Conservation (phyloP, 441 rosid genomes). For the Syzygium syzygioides region DNA sequence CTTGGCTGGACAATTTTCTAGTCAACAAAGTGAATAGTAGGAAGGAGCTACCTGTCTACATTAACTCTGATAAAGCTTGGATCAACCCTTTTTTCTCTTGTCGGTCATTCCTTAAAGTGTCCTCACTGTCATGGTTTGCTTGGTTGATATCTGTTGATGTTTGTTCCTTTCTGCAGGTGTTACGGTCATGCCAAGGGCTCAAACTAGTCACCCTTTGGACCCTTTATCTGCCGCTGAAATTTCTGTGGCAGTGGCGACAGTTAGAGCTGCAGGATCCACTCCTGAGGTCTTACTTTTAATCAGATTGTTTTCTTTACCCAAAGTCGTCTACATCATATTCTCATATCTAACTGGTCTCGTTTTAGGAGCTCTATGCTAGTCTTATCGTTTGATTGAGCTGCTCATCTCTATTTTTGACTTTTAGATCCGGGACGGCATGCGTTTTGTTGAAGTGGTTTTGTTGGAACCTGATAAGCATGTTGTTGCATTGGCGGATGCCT, state of each 20-base stretch:
- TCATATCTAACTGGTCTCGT: background rate
- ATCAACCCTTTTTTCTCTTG: background rate
- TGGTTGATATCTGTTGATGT: constrained; percentile 1
- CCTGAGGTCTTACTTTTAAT: constrained; percentile 51
- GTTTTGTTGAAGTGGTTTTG: constrained; percentile 71
- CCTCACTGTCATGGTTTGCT: background rate
- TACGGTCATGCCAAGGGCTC: constrained; percentile 62
- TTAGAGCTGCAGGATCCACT: constrained; percentile 86
- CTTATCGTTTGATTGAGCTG: background rate
- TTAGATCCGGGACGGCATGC: constrained; percentile 87
- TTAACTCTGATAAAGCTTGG: background rate
- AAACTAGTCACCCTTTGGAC: constrained; percentile 77
- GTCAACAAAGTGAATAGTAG: background rate
- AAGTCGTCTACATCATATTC: background rate
- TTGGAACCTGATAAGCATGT: constrained; percentile 70
- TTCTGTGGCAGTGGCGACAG: constrained; percentile 79
- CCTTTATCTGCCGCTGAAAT: constrained; percentile 84
- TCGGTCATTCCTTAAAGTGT: background rate
- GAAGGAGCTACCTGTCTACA: background rate
- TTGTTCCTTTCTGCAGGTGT: constrained; percentile 30
- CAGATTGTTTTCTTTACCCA: background rate
- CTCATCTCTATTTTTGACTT: constrained; percentile 1
- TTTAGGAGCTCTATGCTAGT: background rate
- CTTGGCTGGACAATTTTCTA: background rate
- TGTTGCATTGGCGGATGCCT: constrained; percentile 83